Evolutionary conservation across 345 rosid genomes (phyloP).

Genomic region (Rhizophora mangle): DNA sequence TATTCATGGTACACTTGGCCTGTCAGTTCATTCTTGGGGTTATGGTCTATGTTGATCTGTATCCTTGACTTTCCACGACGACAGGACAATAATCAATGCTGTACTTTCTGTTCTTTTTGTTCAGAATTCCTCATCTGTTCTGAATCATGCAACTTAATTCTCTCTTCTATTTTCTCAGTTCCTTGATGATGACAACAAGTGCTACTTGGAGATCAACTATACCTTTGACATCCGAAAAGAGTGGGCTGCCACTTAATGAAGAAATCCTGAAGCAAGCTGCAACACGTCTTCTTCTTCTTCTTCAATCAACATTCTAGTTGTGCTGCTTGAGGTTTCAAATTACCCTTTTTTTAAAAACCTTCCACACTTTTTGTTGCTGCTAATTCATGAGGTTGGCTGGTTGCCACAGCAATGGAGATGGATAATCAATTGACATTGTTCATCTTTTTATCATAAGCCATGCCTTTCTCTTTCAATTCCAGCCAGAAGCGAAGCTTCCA

Average conservation of each 20-base stretch:
- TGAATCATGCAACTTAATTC: not conserved
- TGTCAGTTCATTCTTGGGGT: not conserved
- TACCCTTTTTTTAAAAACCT: conserved; percentile 10
- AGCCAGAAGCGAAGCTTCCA: not conserved
- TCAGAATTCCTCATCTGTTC: not conserved
- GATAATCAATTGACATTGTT: conserved; percentile 9
- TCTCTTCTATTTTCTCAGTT: conserved; percentile 38
- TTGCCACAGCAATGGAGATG: conserved; percentile 1
- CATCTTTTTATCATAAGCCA: not conserved
- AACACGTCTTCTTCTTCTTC: not conserved
- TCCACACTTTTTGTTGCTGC: not conserved
- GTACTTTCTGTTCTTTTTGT: not conserved
- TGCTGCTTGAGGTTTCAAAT: conserved; percentile 6
- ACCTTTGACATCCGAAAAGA: conserved; percentile 66
- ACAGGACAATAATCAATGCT: not conserved
- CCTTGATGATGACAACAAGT: conserved; percentile 65
- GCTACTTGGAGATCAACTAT: conserved; percentile 75
- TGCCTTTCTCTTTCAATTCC: not conserved
- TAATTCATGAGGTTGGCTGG: conserved; percentile 2
- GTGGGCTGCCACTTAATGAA: conserved; percentile 44
- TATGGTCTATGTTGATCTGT: conserved; percentile 7
- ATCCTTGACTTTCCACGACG: not conserved
- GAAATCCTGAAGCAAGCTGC: not conserved
- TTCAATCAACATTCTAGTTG: conserved; percentile 6
- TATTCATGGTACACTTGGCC: too few relatives aligned